These are phyloP conservation scores for Nadsonia starkeyi-henricii DNA, from an alignment of 1,139 yeast species.

Conservation along the genomic window DNA sequence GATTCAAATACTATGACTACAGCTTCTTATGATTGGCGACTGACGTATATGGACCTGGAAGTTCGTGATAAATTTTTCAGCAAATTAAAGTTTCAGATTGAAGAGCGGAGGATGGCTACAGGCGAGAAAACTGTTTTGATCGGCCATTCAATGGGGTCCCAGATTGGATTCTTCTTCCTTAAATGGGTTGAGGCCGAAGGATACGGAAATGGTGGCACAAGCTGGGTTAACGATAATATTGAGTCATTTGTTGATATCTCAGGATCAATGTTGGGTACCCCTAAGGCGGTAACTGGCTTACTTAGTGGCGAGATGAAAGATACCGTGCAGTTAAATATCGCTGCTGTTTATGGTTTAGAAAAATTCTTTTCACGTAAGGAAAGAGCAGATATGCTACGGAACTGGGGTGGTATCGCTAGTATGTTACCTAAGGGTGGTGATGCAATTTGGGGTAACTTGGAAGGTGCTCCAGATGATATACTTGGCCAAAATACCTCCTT, in stretches of 20 bases:
- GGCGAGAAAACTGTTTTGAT: constrained; percentile 68
- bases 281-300: constrained; percentile 82
- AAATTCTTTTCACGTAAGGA: constrained; percentile 84
- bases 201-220: constrained; percentile 77
- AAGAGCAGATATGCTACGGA: constrained; percentile 67
- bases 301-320: constrained; percentile 97
- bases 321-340: constrained; percentile 81
- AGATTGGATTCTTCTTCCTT: constrained; percentile 70
- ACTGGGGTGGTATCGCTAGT: constrained; percentile 88
- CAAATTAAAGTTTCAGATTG: constrained; percentile 59
- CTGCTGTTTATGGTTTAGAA: constrained; percentile 90
- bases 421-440: constrained; percentile 96
- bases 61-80: constrained; percentile 74
- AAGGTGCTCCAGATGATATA: constrained; percentile 40
- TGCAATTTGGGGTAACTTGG: constrained; percentile 63
- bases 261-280: constrained; percentile 84
- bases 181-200: constrained; percentile 81
- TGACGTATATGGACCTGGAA: constrained; percentile 80
- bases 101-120: constrained; percentile 33
- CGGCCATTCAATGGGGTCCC: constrained; percentile 97
- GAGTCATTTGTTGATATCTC: constrained; percentile 75
- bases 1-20: constrained; percentile 81
- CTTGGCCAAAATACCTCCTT: constrained; percentile 33
- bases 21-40: constrained; percentile 94
- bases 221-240: constrained; percentile 77